Evolutionary conservation across 148 eudicot species (phyloP).

Genomic region (Nyssa sinensis): DNA sequence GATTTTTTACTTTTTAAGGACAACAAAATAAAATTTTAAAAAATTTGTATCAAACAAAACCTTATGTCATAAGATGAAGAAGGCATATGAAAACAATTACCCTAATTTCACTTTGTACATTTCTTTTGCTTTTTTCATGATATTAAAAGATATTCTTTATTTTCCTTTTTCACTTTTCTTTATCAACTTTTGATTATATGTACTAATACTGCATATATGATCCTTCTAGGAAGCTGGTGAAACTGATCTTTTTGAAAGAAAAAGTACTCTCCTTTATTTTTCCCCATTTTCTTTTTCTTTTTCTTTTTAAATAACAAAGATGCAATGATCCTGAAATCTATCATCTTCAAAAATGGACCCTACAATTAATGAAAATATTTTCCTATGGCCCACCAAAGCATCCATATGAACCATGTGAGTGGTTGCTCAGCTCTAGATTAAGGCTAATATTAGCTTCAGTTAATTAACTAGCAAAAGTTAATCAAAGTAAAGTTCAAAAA

Average conservation of each 20-base stretch:
- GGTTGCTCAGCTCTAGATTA: not conserved
- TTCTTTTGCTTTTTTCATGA: too few relatives aligned
- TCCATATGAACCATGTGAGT: not conserved
- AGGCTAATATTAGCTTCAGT: not conserved
- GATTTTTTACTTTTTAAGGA: too few relatives aligned
- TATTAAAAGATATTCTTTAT: not conserved
- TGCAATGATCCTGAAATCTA: not conserved
- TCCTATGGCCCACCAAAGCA: constrained; percentile 1
- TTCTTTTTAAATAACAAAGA: too few relatives aligned
- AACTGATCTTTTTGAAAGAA: not conserved
- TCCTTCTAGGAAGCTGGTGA: constrained; percentile 5
- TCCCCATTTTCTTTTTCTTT: not conserved
- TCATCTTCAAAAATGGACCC: not conserved
- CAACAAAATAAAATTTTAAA: too few relatives aligned
- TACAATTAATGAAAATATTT: not conserved
- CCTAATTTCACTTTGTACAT: too few relatives aligned
- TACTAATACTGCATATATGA: not conserved
- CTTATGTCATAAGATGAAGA: too few relatives aligned
- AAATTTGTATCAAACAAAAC: too few relatives aligned
- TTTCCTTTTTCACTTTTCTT: not conserved
- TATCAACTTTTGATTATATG: not conserved
- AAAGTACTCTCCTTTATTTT: not conserved
- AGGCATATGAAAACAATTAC: too few relatives aligned
- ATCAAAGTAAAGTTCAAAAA: not conserved
- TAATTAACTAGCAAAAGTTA: not conserved